Evolutionary conservation across 2,329 filamentous ascomycete genomes (phyloP).

Genomic region (Cercospora brassicicola): DNA sequence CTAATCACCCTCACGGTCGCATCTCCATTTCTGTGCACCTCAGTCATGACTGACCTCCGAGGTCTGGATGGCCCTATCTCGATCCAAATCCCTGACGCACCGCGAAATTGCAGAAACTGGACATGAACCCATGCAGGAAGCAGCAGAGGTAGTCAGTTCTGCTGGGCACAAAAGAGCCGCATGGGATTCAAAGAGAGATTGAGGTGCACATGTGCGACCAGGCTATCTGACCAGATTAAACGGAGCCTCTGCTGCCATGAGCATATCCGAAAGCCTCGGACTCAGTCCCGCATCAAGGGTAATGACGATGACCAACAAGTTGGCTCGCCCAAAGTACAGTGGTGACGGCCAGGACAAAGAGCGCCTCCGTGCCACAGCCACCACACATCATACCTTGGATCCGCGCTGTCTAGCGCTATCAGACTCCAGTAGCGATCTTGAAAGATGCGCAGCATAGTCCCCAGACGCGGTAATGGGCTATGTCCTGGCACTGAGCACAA

Average conservation of each 20-base stretch:
- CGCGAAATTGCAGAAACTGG: neutral
- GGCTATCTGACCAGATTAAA: neutral
- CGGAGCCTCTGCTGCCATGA: neutral
- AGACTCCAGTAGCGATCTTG: neutral
- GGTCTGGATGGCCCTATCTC: neutral
- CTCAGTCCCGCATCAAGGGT: neutral
- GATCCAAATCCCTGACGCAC: neutral
- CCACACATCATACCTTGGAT: neutral
- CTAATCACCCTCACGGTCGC: neutral
- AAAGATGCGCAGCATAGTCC: neutral
- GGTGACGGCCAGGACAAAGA: neutral
- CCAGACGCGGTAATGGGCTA: neutral
- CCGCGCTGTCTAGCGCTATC: neutral
- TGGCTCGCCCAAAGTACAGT: neutral
- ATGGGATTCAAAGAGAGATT: neutral
- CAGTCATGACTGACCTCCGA: neutral
- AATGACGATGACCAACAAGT: neutral
- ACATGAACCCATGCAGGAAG: neutral
- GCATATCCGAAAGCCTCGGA: neutral
- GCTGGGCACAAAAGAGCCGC: neutral
- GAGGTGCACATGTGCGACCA: neutral
- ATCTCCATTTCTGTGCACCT: neutral
- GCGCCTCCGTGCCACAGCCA: neutral
- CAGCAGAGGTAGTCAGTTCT: neutral
- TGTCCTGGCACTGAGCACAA: neutral